Evolutionary conservation across 495 filamentous ascomycete genomes (phyloP), one percentile per base, ranked within the genome.

Genomic region (Lasiosphaeris hirsuta): DNA sequence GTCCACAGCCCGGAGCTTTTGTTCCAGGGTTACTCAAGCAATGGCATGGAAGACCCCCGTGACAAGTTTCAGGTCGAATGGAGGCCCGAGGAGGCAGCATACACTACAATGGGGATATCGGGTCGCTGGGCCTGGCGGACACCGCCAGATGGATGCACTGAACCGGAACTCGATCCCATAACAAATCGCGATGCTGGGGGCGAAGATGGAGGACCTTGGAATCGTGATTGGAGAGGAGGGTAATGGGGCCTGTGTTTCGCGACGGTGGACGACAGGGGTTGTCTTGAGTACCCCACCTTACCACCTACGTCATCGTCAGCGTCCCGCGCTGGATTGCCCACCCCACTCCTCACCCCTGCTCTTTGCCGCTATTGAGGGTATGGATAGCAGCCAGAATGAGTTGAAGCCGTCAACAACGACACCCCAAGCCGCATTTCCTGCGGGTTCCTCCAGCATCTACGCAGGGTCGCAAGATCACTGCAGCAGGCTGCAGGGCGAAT

Each of bases 221-320:
- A 40, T 41, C 34, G 14, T 30, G 52, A 51, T 54, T 48, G 41
- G 55, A 19, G 44, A 23, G 40, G 47, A 4, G 43, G 15, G 14
- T 10, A 34, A 13, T 23, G 10, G 37, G 15, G 39, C n/a, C 48
- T 37, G 33, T 23, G 48, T 43, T 18, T 23, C 54, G 42, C 18
- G 18, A 42, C 49, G 61, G 56, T 58, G 52, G 50, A 57, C 58
- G 64, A 52, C 45, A 17, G 49, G 49, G 14, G 33, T 10, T 10
- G 17, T 43, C 42, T 10, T 3, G 15, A 17, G 17, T 19, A 50
- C 65, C 59, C 65, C 59, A 62, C 59, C 55, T 57, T 33, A 15
- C 45, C 51, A 56, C 53, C 64, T 58, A 67, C 65, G 65, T 67
- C 65, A 67, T 67, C 56, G 61, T 13, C 23, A 30, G 23, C 23